A percentile compares a stretch with the other conserved stretches of the same genome.
Evolutionary conservation across 208 protist genomes (phyloP).

Genomic region (Leishmania tarentolae): DNA sequence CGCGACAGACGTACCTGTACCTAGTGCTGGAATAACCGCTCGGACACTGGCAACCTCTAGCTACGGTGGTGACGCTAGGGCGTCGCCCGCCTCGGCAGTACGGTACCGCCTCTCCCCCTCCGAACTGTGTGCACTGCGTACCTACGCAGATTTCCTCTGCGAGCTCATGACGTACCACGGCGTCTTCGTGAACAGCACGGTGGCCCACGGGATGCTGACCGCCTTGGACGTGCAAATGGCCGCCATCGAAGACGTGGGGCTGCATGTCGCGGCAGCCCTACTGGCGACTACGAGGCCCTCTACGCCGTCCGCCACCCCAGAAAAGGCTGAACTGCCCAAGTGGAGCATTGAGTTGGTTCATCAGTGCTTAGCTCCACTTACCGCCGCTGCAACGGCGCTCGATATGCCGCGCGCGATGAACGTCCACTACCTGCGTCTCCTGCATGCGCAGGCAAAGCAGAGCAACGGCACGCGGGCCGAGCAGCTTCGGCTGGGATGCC

Average conservation of each 20-base stretch:
- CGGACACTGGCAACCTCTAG: neutral
- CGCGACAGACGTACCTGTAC: neutral
- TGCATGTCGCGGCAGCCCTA: conserved; percentile 9
- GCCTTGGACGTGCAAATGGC: conserved; percentile 47
- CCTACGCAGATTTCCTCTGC: conserved; percentile 63
- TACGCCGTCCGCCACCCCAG: neutral
- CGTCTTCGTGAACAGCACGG: conserved; percentile 49
- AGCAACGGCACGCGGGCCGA: neutral
- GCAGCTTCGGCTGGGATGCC: conserved; percentile 19
- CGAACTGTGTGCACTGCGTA: conserved; percentile 46
- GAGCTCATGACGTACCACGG: conserved; percentile 80
- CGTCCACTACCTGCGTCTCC: conserved; percentile 4
- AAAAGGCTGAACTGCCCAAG: neutral
- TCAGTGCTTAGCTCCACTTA: conserved; percentile 9
- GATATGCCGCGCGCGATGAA: conserved; percentile 6
- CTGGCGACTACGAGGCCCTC: neutral
- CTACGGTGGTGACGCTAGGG: neutral
- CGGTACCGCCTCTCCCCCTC: conserved; percentile 18
- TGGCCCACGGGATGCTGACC: conserved; percentile 41
- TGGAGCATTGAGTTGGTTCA: neutral
- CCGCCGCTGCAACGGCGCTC: neutral
- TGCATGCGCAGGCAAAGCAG: neutral
- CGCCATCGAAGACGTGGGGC: conserved; percentile 28
- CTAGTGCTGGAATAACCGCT: neutral
- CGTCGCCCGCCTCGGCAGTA: neutral